These are phyloP conservation scores for Amanita pseudoporphyria DNA, from an alignment of 768 basidiomycete genomes.

Conservation along the genomic window DNA sequence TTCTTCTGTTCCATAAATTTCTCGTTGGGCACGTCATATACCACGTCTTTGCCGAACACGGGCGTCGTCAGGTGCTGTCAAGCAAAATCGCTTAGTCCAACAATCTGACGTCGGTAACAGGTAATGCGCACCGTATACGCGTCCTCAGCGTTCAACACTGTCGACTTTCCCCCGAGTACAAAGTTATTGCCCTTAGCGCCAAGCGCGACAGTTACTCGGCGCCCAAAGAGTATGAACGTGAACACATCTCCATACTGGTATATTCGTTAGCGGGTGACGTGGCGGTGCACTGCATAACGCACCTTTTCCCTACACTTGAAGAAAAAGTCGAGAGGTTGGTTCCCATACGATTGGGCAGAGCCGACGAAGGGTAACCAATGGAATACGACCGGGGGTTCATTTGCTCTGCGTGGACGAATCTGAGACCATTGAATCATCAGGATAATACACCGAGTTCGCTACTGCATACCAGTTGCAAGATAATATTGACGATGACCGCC, in stretches of 20 bases:
- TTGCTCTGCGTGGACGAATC: conserved; percentile 59
- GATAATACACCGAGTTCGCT: conserved; percentile 2
- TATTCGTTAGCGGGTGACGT: background rate
- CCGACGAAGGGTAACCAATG: conserved; percentile 88
- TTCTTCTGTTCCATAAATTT: conserved; percentile 99
- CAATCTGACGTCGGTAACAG: background rate
- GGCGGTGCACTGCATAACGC: conserved; percentile 6
- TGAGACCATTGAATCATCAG: conserved; percentile 17
- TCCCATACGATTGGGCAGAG: conserved; percentile 82
- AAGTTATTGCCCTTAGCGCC: conserved; percentile 92
- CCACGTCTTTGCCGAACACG: conserved; percentile 95
- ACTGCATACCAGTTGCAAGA: conserved; percentile 65
- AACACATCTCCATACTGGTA: conserved; percentile 92
- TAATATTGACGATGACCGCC: conserved; percentile 60
- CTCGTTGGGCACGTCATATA: conserved; percentile 95
- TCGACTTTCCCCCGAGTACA: conserved; percentile 87
- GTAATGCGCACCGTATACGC: conserved; percentile 72
- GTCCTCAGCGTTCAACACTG: conserved; percentile 89
- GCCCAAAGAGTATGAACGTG: conserved; percentile 86
- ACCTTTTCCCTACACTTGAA: conserved; percentile 73
- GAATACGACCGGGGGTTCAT: conserved; percentile 85
- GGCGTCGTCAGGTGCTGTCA: conserved; percentile 82
- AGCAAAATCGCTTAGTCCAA: conserved; percentile 5
- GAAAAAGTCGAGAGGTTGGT: conserved; percentile 89
- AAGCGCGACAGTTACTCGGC: conserved; percentile 83